Evolutionary conservation across 2,329 filamentous ascomycete genomes (phyloP), one percentile per base, ranked within the genome.

Genomic region (Fusarium tupiense): DNA sequence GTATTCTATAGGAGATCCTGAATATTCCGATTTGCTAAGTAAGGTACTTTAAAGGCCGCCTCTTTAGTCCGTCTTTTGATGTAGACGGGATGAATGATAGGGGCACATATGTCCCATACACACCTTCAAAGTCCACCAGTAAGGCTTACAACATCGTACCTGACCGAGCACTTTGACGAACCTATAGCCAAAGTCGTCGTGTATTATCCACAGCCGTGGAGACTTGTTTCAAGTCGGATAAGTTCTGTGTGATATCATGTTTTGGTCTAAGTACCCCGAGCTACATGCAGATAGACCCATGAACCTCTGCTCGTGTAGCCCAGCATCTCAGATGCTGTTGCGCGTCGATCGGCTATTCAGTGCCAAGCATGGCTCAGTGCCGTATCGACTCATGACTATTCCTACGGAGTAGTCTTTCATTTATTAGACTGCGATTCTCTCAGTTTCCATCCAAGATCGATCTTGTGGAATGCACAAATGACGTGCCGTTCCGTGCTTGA

Each of bases 401-500:
- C 26, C 31, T 35, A 46, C 14, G 33, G 14, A 35, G 33, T 35
- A 35, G 35, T 17, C 31, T 61, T 43, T 24, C 41, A 50, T 37
- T 65, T 33, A 43, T 20, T 26, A 49, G 38, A 44, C 20, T 60
- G 47, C 37, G 37, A 44, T 37, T 26, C 9, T 26, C 33, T 37
- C 38, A 53, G 56, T 44, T 54, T 44, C 33, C 43, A 56, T 41
- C 40, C 63, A 64, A 62, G 37, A 59, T 71, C 47, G 46, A 65
- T 66, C 63, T 68, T 58, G 49, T 37, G 44, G 53, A 50, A 71
- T 70, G 64, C 67, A 74, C 75, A 75, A 65, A 76, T 76, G 71
- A 67, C 73, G 75, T 77, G 62, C 69, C 66, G 52, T 63, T 50
- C 66, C 64, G 57, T 68, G 69, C 65, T 71, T 74, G 63, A 69